Percentiles rank a stretch among this genome's conserved stretches.
These are phyloP conservation scores for Solanum aculeatissimum DNA, from an alignment of 305 asterid species.

Conservation along the genomic window DNA sequence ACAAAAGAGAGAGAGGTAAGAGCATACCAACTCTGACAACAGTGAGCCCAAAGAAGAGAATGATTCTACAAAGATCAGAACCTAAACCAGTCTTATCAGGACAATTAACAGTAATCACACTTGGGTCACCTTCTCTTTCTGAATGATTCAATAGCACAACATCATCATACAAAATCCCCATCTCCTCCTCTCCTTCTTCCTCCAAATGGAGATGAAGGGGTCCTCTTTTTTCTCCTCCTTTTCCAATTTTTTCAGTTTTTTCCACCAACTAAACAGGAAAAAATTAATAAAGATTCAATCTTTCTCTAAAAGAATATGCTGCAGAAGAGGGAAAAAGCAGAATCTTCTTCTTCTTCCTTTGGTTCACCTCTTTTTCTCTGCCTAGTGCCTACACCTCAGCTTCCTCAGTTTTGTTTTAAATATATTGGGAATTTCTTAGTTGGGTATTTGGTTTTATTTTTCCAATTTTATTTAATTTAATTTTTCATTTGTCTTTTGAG, in stretches of 20 bases:
- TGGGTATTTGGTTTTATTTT: not conserved
- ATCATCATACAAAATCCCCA: conserved; percentile 69
- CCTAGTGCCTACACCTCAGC: not conserved
- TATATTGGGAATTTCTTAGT: not conserved
- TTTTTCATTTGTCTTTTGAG: not conserved
- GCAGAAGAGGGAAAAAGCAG: not conserved
- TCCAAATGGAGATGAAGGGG: not conserved
- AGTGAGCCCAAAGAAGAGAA: conserved; percentile 68
- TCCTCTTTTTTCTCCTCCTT: not conserved
- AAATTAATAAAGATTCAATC: not conserved
- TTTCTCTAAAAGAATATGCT: not conserved
- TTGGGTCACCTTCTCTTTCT: conserved; percentile 63
- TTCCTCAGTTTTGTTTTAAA: not conserved
- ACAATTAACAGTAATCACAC: conserved; percentile 77
- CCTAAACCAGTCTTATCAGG: conserved; percentile 93
- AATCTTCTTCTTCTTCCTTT: not conserved
- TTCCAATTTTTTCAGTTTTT: not conserved
- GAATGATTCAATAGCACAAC: conserved; percentile 52
- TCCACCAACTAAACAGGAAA: not conserved
- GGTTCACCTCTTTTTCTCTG: not conserved
- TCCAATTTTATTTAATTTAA: not conserved
- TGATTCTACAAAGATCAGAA: conserved; percentile 74
- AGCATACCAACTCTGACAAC: conserved; percentile 53
- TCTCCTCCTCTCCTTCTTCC: conserved; percentile 2
- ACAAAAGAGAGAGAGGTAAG: not conserved